These are phyloP conservation scores for Biscogniauxia marginata DNA, from an alignment of 2,329 filamentous ascomycete genomes.

Conservation along the genomic window DNA sequence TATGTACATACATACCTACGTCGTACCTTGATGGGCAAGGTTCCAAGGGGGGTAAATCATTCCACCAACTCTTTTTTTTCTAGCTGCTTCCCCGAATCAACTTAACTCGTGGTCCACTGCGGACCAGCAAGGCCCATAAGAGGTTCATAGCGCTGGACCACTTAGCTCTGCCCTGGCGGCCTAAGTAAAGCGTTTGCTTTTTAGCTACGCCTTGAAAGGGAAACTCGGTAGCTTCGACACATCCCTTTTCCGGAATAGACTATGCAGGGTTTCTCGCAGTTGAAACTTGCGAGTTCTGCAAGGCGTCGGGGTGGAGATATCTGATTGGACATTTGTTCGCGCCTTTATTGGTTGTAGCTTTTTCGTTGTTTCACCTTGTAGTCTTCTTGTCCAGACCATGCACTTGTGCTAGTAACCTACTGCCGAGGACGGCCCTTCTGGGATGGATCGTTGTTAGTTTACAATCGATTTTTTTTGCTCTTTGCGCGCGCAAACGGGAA, in stretches of 20 bases:
- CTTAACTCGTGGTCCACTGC: neutral
- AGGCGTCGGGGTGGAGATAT: slow-evolving; percentile 10
- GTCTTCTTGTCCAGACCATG: slow-evolving; percentile 11
- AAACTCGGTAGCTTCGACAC: neutral
- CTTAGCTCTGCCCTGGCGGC: neutral
- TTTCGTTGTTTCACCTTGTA: slow-evolving; percentile 26
- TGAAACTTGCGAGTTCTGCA: slow-evolving; percentile 23
- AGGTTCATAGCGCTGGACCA: neutral
- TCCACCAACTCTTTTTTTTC: neutral
- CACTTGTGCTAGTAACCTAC: neutral
- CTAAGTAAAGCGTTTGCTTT: neutral
- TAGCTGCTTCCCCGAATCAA: neutral
- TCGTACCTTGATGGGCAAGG: too few relatives aligned
- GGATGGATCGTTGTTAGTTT: neutral
- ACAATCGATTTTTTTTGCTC: neutral
- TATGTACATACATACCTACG: too few relatives aligned
- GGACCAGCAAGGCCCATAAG: neutral
- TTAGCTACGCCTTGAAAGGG: neutral
- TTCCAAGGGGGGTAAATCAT: neutral
- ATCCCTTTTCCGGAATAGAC: neutral
- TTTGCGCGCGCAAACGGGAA: slow-evolving; percentile 5
- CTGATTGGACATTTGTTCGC: slow-evolving; percentile 26
- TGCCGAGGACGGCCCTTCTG: neutral
- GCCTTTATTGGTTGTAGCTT: slow-evolving; percentile 20
- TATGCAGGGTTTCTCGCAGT: slow-evolving; percentile 12